Base-by-base conservation (phyloP, 2,329 filamentous ascomycete species). In the Fusarium globosum region DNA sequence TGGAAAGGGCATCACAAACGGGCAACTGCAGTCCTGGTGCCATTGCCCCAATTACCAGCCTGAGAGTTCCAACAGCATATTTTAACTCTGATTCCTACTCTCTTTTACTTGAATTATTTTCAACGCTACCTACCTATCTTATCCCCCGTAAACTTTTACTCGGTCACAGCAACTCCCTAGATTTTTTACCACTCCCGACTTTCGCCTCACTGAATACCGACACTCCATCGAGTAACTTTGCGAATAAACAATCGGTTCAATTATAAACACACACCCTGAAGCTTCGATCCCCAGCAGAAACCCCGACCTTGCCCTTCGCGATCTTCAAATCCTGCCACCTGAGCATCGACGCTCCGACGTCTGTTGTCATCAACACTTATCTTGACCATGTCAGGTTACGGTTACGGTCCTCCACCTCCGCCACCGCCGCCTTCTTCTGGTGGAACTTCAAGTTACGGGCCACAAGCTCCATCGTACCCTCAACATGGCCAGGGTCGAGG, bases 321-420 rank as follows among this genome's bases (percentile, higher is more conserved):
- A 53, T 28, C 39, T 26, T 30, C 38, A 36, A 71, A 8, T 35
- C 46, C 52, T 35, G 43, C 28, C 46, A 26, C 18, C 21, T 41
- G 11, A 59, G 38, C 61, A 23, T 55, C 41, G 23, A 69, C 7
- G 35, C 61, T 26, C 53, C 33, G 28, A 21, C 52, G 36, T 30
- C 38, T 18, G 45, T 28, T 59, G 30, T 26, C 39, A 20, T n/a
- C 43, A 28, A 57, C 45, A 49, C 57, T 16, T 20, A 18, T 23
- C 36, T 42, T 52, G 49, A 58, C 36, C 56, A 88, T 88, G 86
- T 83, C 86, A 28, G 79, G 81, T 38, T 88, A 89, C 82, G 86
- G 84, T 60, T 89, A 88, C 82, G 87, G 84, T n/a, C 87, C 86
- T 28, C 86, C 87, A 62, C 87, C 87, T 18, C 86, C 87, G 23